Conservation (phyloP, 2,329 filamentous ascomycete genomes). For the Cucurbitaria berberidis region DNA sequence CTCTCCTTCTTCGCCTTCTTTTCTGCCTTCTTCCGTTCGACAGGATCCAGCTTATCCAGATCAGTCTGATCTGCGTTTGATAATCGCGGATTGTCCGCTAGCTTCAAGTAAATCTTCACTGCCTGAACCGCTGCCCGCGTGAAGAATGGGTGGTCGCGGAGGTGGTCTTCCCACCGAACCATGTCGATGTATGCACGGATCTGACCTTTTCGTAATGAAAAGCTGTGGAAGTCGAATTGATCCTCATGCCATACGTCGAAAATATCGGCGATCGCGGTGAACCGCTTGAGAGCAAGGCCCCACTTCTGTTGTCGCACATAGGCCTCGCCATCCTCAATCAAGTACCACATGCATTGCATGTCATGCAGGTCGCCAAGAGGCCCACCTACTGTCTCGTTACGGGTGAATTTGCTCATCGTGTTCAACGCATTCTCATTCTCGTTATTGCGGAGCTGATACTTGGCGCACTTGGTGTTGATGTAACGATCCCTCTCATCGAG, state of each 20-base stretch:
- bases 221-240: slow-evolving; percentile 98
- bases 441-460: slow-evolving; percentile 93
- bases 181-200: slow-evolving; percentile 94
- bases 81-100: slow-evolving; percentile 76
- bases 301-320: slow-evolving; percentile 82
- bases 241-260: slow-evolving; percentile 99
- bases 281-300: slow-evolving; percentile 88
- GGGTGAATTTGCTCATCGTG: slow-evolving; percentile 92
- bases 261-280: slow-evolving; percentile 86
- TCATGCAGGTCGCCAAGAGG: slow-evolving; percentile 90
- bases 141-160: slow-evolving; percentile 94
- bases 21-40: slow-evolving; percentile 82
- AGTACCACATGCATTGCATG: slow-evolving; percentile 98
- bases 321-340: slow-evolving; percentile 93
- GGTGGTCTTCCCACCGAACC: slow-evolving; percentile 91
- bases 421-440: slow-evolving; percentile 84
- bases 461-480: slow-evolving; percentile 97
- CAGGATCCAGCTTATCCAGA: slow-evolving; percentile 57
- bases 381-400: slow-evolving; percentile 86
- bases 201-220: slow-evolving; percentile 95
- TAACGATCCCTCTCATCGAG: slow-evolving; percentile 92
- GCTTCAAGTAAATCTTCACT: slow-evolving; percentile 76
- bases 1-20: slow-evolving; percentile 89
- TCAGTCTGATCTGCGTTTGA: slow-evolving; percentile 68
- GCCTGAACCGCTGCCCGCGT: slow-evolving; percentile 82